Evolutionary conservation across 352 stramenopile genomes (phyloP), one percentile per base, ranked within the genome.

Genomic region (Phytopythium aichiense): DNA sequence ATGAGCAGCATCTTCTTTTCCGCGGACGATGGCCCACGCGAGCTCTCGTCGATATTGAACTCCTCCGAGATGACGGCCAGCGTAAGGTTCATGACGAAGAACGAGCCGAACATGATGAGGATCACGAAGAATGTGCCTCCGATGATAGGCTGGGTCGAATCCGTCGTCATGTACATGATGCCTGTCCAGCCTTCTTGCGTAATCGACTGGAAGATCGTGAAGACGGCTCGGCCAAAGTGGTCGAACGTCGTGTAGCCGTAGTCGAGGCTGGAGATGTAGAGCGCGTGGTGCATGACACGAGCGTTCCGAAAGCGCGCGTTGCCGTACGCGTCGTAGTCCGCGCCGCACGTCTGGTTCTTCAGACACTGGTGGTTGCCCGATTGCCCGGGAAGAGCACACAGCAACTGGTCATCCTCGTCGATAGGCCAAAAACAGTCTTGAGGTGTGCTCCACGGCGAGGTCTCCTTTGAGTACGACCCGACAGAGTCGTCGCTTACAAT

Each of bases 161-260:
- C 67, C 74, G 88, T 77, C 22, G 92, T 77, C 74, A 92, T 92
- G 69, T 98, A 95, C 87, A 98, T 98, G 57, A 98, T 90, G 38
- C 69, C 49, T 1, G 82, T 95, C 95, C 95, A 98, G 0, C 95
- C 95, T 76, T 98, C 95, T 49, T 97, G 71, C 4, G 94, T 98
- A 51, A 98, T 89, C 0, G 86, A 76, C 68, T 98, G 93, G 64
- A 98, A 97, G 43, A 98, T 97, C 7, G 91, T 96, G 35, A 98
- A 77, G 43, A 98, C 97, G 2, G 93, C 85, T 15, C 58, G 78
- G 2, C 73, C 72, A 40, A 98, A 92, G 61, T 96, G 88, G 73
- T 99, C 94, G 69, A 98, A 99, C n/a, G 72, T 93, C 1, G 92
- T 97, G 42, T 94, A 97, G 0, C 95, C 95, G 68, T 77, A 98